Percentiles rank a stretch among this genome's conserved stretches.
phyloP scores from a whole-genome alignment of 768 basidiomycete genomes.

The Tylopilus vinaceipallidus region DNA sequence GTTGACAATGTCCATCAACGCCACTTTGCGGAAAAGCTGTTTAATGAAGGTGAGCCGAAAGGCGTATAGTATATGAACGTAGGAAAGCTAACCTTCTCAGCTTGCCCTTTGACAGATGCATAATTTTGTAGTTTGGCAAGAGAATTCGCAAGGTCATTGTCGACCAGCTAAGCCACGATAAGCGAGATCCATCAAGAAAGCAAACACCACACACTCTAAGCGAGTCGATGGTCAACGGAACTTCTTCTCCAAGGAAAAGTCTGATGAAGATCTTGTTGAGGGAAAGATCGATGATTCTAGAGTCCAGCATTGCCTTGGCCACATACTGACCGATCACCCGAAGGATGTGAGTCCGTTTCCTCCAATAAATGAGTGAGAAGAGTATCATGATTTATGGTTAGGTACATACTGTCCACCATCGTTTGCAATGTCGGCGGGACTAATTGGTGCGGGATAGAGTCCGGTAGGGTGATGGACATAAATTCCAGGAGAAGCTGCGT shows the following conservation, averaged over 20 bases:
- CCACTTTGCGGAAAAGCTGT: conserved; percentile 55
- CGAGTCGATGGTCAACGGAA: conserved; percentile 80
- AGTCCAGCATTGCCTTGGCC: conserved; percentile 95
- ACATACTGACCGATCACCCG: conserved; percentile 94
- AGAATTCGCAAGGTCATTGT: conserved; percentile 81
- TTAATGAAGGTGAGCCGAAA: conserved; percentile 1
- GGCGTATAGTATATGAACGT: neutral
- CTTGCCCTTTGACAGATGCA: conserved; percentile 44
- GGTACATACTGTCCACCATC: conserved; percentile 72
- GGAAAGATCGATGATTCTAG: conserved; percentile 93
- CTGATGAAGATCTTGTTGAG: conserved; percentile 96
- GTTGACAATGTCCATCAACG: conserved; percentile 57
- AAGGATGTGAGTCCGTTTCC: conserved; percentile 84
- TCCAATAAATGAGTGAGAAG: conserved; percentile 29
- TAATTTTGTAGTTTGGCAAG: conserved; percentile 76
- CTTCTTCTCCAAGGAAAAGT: conserved; percentile 80
- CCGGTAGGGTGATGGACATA: conserved; percentile 87
- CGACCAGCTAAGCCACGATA: conserved; percentile 60
- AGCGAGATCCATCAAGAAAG: neutral
- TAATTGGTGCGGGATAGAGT: conserved; percentile 84
- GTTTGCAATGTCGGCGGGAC: conserved; percentile 61
- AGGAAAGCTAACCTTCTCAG: conserved; percentile 50
- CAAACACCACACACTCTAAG: conserved; percentile 60
- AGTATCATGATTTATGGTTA: neutral
- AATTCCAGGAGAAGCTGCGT: conserved; percentile 52